These are phyloP conservation scores for Wickerhamiella occidentalis DNA, from an alignment of 805 yeast species.

Conservation along the genomic window DNA sequence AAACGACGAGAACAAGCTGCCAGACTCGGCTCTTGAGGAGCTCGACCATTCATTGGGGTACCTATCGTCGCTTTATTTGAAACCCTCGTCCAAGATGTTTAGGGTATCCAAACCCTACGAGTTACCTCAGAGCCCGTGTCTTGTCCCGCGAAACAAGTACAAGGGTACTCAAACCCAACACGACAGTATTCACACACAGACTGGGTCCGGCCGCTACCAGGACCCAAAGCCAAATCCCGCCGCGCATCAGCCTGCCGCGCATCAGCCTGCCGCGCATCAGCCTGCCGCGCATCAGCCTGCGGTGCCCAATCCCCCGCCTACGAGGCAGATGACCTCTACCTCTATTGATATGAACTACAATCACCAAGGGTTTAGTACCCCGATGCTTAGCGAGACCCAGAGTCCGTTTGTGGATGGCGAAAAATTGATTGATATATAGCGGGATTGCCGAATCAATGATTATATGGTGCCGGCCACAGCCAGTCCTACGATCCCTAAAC, in stretches of 20 bases:
- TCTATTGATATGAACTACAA: background rate
- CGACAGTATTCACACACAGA: too few species aligned
- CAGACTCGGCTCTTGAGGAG: constrained; percentile 57
- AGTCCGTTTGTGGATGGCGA: constrained; percentile 1
- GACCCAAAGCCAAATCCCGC: too few species aligned
- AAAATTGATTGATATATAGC: constrained; percentile 2
- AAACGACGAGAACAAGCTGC: background rate
- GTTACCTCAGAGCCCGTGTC: constrained; percentile 19
- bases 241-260: too few species aligned
- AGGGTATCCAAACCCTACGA: constrained; percentile 30
- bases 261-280: too few species aligned
- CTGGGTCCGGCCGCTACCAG: too few species aligned
- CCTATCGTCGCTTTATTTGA: constrained; percentile 69
- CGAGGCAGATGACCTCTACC: background rate
- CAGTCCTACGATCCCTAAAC: too few species aligned
- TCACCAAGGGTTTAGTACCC: background rate
- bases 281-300: too few species aligned
- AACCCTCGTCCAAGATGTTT: constrained; percentile 74
- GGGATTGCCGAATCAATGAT: too few species aligned
- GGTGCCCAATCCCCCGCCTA: background rate
- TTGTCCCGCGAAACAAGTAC: constrained; percentile 20
- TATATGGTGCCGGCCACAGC: too few species aligned
- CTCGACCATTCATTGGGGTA: constrained; percentile 72
- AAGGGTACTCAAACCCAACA: background rate
- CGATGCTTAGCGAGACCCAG: background rate